Conservation (phyloP, 495 filamentous ascomycete genomes). For the Hypoxylon lenormandii region DNA sequence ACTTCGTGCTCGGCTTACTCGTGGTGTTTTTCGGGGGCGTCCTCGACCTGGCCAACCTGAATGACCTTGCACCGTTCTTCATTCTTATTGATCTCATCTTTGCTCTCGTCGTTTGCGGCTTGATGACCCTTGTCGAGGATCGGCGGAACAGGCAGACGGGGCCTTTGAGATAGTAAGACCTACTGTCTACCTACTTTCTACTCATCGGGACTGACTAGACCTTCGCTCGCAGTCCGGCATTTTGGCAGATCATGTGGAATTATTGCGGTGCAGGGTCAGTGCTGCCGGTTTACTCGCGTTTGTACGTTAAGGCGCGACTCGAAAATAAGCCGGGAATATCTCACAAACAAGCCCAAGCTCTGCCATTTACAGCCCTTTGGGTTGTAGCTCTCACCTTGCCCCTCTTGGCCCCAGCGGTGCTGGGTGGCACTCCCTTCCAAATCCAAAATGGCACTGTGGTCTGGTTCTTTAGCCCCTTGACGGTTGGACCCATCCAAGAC, state of each 20-base stretch:
- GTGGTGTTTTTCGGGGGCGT: constrained; percentile 21
- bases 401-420: constrained; percentile 6
- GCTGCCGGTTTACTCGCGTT: constrained; percentile 16
- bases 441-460: constrained; percentile 12
- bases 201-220: neutral
- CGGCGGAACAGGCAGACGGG: constrained; percentile 20
- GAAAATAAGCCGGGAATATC: constrained; percentile 16
- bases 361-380: constrained; percentile 27
- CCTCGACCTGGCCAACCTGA: constrained; percentile 9
- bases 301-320: constrained; percentile 19
- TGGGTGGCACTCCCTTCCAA: constrained; percentile 11
- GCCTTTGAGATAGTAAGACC: constrained; percentile 29
- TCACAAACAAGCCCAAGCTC: constrained; percentile 24
- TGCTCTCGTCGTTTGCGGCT: constrained; percentile 24
- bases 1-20: constrained; percentile 16
- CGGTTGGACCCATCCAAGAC: constrained; percentile 24
- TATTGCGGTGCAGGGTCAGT: constrained; percentile 29
- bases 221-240: constrained; percentile 5
- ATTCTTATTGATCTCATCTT: constrained; percentile 28
- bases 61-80: constrained; percentile 15
- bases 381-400: neutral
- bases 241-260: constrained; percentile 33
- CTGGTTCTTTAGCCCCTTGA: constrained; percentile 14
- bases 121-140: constrained; percentile 20
- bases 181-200: neutral